Evolutionary conservation across 2,329 filamentous ascomycete species (phyloP).

Genomic region (Clarireedia paspali): DNA sequence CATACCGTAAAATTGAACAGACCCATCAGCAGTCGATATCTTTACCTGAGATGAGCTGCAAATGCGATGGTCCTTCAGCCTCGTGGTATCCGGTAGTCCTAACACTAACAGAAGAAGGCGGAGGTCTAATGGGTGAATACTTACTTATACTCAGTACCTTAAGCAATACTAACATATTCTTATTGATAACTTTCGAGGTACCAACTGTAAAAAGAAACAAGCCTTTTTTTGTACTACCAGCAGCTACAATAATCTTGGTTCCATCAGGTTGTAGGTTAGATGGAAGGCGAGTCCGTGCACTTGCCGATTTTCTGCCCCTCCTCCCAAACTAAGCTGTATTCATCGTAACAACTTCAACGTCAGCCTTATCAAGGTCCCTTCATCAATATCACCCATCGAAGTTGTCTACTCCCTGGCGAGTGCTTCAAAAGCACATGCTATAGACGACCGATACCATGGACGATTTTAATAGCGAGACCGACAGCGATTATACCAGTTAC

Average conservation of each 20-base stretch:
- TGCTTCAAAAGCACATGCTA: conserved; percentile 25
- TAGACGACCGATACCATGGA: conserved; percentile 56
- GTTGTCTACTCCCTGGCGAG: conserved; percentile 19
- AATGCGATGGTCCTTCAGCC: too few species aligned
- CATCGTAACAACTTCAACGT: conserved; percentile 7
- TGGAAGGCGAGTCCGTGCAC: conserved; percentile 1
- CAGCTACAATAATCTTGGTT: not conserved
- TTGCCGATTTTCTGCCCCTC: conserved; percentile 6
- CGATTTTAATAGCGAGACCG: conserved; percentile 94
- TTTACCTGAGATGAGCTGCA: too few species aligned
- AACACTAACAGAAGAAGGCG: too few species aligned
- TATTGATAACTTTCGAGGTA: too few species aligned
- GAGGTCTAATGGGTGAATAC: too few species aligned
- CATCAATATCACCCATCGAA: not conserved
- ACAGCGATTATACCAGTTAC: conserved; percentile 98
- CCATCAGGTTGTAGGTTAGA: not conserved
- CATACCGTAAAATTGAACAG: too few species aligned
- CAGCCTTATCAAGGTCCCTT: not conserved
- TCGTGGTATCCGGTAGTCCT: too few species aligned
- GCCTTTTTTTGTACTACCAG: too few species aligned
- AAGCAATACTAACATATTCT: too few species aligned
- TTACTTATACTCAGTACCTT: too few species aligned
- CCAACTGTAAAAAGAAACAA: too few species aligned
- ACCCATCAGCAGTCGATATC: not conserved
- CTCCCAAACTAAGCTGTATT: conserved; percentile 1